Evolutionary conservation across 129 eudicot genomes (phyloP), one percentile per base, ranked within the genome.

Genomic region (Arctium lappa): DNA sequence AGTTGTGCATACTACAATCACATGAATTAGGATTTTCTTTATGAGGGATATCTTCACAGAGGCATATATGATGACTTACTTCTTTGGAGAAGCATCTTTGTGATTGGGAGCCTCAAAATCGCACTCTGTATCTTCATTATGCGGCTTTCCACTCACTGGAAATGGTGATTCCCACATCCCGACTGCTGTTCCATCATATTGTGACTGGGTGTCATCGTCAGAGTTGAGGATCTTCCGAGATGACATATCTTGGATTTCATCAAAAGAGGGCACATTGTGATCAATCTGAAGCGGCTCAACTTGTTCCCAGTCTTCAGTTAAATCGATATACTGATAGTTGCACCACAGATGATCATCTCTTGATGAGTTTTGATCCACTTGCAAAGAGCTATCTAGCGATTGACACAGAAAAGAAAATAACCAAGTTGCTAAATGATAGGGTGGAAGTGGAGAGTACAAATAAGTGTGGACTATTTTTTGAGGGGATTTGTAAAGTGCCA

Each of bases 1-100:
- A 53, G 66, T 60, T 60, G 29, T 60, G 2, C 29, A 60, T 60
- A 60, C 66, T n/a, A 60, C 1, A 60, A 60, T 60, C 29, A 60
- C 66, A 16, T 16, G 2, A 60, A 15, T 4, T 1, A 60, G 16
- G 27, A 3, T 60, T 60, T n/a, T 6, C 66, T 60, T 60, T n/a
- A 56, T 0, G 66, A 0, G 66, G 9, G 66, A 60, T 60, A n/a
- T 60, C 29, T 0, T 60, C 8, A 79, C 66, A 42, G 60, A 63
- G 8, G 40, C 70, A 30, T 2, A 68, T 3, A 69, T 16, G 2
- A 80, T 72, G 84, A 80, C 84, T 70, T 80, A 80, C 84, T 72
- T 71, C 83, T 32, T 50, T 0, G 8, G 60, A 80, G 1, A 72
- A 27, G 72, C 78, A 11, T 9, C 77, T 22, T 80, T 22, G 10